Conservation (phyloP, 495 filamentous ascomycete species). For the Niebla homalea region DNA sequence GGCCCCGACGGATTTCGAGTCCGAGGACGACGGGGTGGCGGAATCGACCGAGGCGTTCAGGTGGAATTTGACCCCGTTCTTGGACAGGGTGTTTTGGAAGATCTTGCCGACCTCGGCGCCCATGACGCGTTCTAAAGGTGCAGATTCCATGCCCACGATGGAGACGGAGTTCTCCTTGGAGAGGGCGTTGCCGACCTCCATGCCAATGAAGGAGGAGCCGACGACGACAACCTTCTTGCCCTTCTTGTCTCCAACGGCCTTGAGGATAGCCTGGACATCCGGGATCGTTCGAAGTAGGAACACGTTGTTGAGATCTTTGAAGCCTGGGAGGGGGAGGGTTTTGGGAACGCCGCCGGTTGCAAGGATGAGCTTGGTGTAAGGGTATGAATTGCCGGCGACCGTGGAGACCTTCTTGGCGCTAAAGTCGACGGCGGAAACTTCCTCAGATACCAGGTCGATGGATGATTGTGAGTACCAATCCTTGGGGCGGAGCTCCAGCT, state of each 20-base stretch:
- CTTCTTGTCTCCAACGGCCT: conserved; percentile 60
- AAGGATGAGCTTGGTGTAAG: conserved; percentile 81
- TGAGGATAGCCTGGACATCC: conserved; percentile 62
- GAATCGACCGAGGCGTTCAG: conserved; percentile 69
- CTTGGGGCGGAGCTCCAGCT: conserved; percentile 57
- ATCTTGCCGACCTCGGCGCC: conserved; percentile 69
- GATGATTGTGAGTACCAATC: conserved; percentile 67
- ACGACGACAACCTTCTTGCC: conserved; percentile 87
- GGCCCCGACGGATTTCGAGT: conserved; percentile 58
- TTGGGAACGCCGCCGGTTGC: conserved; percentile 74
- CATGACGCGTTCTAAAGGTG: conserved; percentile 78
- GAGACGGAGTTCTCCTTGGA: conserved; percentile 63
- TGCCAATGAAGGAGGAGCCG: conserved; percentile 87
- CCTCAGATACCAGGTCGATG: conserved; percentile 61
- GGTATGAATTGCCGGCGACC: conserved; percentile 49
- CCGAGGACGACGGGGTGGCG: conserved; percentile 51
- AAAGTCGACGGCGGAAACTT: conserved; percentile 69
- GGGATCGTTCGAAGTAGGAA: conserved; percentile 66
- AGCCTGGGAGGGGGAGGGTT: conserved; percentile 66
- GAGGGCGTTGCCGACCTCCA: conserved; percentile 82
- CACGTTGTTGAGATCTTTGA: conserved; percentile 76
- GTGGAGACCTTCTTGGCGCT: conserved; percentile 55
- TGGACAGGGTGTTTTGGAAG: conserved; percentile 63
- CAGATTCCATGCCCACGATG: conserved; percentile 86
- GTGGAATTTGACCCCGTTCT: conserved; percentile 77